A percentile compares a stretch with the other conserved stretches of the same genome.
These are phyloP conservation scores for Fusarium luffae DNA, from an alignment of 2,329 filamentous ascomycete genomes.

Conservation along the genomic window DNA sequence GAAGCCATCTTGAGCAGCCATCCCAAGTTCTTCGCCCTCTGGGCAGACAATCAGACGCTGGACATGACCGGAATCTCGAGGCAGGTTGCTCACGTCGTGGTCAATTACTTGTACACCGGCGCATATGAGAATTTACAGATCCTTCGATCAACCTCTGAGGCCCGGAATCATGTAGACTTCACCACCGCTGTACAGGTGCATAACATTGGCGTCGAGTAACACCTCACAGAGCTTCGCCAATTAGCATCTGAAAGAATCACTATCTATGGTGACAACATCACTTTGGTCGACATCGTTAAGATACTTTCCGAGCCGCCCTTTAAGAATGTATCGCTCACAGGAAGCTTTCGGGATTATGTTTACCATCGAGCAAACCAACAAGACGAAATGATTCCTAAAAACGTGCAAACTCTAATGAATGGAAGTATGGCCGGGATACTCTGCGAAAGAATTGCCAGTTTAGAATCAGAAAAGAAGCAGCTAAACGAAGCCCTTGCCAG, in stretches of 20 bases:
- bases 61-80: neutral
- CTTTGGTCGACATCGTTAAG: neutral
- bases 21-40: neutral
- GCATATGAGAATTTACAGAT: neutral
- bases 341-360: neutral
- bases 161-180: neutral
- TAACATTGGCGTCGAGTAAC: neutral
- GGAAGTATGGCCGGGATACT: neutral
- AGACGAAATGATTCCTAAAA: neutral
- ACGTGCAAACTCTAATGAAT: neutral
- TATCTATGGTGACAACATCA: neutral
- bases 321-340: neutral
- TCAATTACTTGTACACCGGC: neutral
- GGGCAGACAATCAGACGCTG: neutral
- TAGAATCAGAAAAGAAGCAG: neutral
- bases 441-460: neutral
- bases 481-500: neutral
- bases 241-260: neutral
- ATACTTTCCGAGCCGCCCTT: neutral
- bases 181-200: neutral
- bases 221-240: neutral
- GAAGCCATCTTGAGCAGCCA: neutral
- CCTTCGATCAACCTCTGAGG: accelerated
- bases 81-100: neutral
- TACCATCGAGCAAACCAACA: neutral